phyloP scores from a whole-genome alignment of 495 filamentous ascomycete genomes.

The Podospora sp. region DNA sequence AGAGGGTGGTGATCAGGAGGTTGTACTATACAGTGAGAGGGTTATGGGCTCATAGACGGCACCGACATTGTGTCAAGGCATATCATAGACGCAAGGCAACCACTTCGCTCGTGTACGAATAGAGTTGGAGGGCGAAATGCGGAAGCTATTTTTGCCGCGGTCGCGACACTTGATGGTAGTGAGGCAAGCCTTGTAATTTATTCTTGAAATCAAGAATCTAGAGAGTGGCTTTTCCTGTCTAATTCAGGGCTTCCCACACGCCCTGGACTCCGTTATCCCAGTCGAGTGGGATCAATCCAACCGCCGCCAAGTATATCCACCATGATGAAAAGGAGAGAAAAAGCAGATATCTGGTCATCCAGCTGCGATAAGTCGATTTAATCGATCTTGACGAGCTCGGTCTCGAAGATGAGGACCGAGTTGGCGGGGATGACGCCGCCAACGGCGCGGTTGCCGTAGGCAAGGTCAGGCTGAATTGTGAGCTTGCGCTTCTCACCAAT shows the following conservation, averaged over 20 bases:
- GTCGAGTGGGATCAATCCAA: background rate
- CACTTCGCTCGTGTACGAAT: constrained; percentile 8
- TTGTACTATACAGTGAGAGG: background rate
- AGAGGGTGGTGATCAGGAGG: background rate
- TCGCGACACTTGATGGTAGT: background rate
- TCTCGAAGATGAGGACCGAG: constrained; percentile 67
- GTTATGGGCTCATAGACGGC: no score
- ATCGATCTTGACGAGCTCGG: constrained; percentile 75
- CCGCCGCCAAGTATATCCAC: background rate
- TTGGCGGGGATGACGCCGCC: constrained; percentile 58
- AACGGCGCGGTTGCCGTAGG: constrained; percentile 68
- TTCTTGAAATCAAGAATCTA: background rate
- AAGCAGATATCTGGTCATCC: background rate
- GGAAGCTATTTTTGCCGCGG: background rate
- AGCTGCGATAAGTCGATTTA: constrained; percentile 25
- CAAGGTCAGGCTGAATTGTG: constrained; percentile 75
- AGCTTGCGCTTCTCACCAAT: constrained; percentile 78
- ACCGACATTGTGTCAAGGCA: no score
- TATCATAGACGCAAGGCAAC: constrained; percentile 2
- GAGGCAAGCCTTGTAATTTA: background rate
- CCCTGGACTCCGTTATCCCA: background rate
- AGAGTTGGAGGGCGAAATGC: background rate
- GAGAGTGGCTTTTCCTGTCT: background rate
- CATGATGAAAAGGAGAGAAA: background rate
- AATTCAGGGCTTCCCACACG: background rate